Conservation (phyloP, 1,139 yeast genomes). For the Eremothecium sinecaudum region DNA sequence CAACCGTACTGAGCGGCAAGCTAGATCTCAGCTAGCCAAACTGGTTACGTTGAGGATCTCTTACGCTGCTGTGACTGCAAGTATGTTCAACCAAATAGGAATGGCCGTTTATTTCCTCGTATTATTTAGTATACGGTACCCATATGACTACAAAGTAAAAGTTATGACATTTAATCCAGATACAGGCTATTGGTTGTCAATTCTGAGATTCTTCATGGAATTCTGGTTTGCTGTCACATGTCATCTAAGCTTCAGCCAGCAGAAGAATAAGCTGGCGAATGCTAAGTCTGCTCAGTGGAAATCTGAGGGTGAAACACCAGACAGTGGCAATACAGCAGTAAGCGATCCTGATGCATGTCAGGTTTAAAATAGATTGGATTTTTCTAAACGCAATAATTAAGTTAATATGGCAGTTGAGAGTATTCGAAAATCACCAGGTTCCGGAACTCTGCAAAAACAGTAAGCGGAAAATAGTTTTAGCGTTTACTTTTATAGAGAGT, state of each 20-base stretch:
- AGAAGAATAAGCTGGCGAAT: not conserved
- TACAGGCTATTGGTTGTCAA: constrained; percentile 4
- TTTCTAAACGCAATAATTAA: no score
- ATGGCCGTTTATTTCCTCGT: constrained; percentile 4
- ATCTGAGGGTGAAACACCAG: constrained; percentile 1
- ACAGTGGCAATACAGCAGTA: constrained; percentile 4
- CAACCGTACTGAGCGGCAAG: not conserved
- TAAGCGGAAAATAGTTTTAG: no score
- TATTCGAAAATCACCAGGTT: no score
- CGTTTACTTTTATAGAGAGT: no score
- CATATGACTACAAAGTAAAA: constrained; percentile 5
- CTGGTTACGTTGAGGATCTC: constrained; percentile 2
- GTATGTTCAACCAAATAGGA: constrained; percentile 4
- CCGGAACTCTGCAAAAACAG: no score
- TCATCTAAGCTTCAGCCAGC: constrained; percentile 2
- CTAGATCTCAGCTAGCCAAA: not conserved
- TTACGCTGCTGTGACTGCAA: constrained; percentile 3
- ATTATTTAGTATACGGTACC: constrained; percentile 4
- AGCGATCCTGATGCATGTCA: not conserved
- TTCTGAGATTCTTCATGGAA: constrained; percentile 4
- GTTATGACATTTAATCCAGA: constrained; percentile 5
- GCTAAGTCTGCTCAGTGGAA: constrained; percentile 1
- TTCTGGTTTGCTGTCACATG: constrained; percentile 5
- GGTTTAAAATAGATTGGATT: no score
- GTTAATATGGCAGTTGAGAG: no score